Percentiles rank a stretch among this genome's conserved stretches.
phyloP scores from a whole-genome alignment of 1,284 basidiomycete genomes.

The Paramarasmius palmivorus region DNA sequence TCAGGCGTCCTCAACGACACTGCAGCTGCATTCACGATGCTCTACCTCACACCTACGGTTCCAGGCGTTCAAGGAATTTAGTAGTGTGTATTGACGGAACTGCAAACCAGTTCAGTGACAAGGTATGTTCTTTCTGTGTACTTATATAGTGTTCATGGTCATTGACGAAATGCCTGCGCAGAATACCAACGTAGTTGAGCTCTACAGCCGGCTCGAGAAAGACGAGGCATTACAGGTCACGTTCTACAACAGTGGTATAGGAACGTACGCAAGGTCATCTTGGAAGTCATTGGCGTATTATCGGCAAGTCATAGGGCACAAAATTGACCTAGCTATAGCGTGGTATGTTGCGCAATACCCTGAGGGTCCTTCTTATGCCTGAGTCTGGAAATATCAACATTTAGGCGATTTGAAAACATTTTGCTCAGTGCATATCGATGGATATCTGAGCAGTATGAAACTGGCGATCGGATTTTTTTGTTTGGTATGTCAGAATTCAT shows the following conservation, averaged over 20 bases:
- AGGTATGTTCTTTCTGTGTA: slow-evolving; percentile 7
- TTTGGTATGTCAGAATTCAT: slow-evolving; percentile 27
- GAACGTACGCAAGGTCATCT: slow-evolving; percentile 34
- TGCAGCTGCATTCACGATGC: too few relatives aligned
- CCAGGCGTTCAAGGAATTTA: slow-evolving; percentile 15
- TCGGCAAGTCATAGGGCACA: slow-evolving; percentile 20
- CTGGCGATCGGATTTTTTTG: slow-evolving; percentile 35
- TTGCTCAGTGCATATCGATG: slow-evolving; percentile 38
- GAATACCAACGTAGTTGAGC: slow-evolving; percentile 27
- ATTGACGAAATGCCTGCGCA: background rate
- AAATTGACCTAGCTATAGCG: slow-evolving; percentile 29
- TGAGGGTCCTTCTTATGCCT: background rate
- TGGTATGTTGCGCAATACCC: slow-evolving; percentile 18
- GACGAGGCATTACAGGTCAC: slow-evolving; percentile 24
- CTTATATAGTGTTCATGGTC: background rate
- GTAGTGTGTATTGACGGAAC: slow-evolving; percentile 28
- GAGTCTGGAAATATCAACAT: too few relatives aligned
- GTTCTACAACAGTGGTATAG: slow-evolving; percentile 43
- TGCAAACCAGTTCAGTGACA: slow-evolving; percentile 22
- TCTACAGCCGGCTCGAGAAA: slow-evolving; percentile 21
- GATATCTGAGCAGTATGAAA: slow-evolving; percentile 36
- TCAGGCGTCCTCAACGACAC: too few relatives aligned
- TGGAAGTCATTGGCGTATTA: slow-evolving; percentile 17
- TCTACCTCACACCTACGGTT: too few relatives aligned
- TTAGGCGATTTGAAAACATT: slow-evolving; percentile 34